Base-by-base conservation (phyloP, 257 asterid species). In the Gardenia jasminoides region DNA sequence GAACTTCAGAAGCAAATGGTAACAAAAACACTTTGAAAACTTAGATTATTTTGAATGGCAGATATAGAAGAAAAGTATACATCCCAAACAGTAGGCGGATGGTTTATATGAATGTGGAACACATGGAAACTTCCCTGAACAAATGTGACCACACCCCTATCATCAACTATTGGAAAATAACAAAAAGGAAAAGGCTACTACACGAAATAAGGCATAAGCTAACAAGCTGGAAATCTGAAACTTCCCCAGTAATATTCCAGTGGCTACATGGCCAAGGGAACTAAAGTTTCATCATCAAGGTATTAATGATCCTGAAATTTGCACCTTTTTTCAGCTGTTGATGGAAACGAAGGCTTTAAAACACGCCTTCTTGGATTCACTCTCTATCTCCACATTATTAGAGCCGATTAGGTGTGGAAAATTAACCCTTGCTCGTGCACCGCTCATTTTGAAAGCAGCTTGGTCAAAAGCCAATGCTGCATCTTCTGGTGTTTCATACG, bases 391-490 rank as follows among this genome's bases (percentile, higher is more conserved):
- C 12, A n/a, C 0, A 36, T 22, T 39, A 11, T 6, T 9, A 33
- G 54, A 74, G 6, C 69, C 78, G 41, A 74, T 74, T 44, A 74
- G 30, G 69, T 74, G 78, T 4, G 70, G 70, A 39, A 58, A 75
- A 33, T 72, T 72, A 6, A 81, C 66, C 76, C 20, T 28, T 28
- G 79, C 82, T 31, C 31, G 47, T 0, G 84, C 59, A 10, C 84
- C 84, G 2, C 82, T 76, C 2, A 81, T 56, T 12, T 54, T 26
- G 11, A 81, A 81, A 10, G 81, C 84, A 22, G 76, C 78, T 30
- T 11, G 76, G 61, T 81, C 84, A 46, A 22, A 58, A 65, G 84
- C 84, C 79, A 77, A 28, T 7, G 84, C 79, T 12, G 81, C 84
- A 31, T 65, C 79, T 54, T 81, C 84, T 0, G 82, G 72, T 31